These are phyloP conservation scores for Schizothecium vesticola DNA, from an alignment of 495 filamentous ascomycete species.

Conservation along the genomic window DNA sequence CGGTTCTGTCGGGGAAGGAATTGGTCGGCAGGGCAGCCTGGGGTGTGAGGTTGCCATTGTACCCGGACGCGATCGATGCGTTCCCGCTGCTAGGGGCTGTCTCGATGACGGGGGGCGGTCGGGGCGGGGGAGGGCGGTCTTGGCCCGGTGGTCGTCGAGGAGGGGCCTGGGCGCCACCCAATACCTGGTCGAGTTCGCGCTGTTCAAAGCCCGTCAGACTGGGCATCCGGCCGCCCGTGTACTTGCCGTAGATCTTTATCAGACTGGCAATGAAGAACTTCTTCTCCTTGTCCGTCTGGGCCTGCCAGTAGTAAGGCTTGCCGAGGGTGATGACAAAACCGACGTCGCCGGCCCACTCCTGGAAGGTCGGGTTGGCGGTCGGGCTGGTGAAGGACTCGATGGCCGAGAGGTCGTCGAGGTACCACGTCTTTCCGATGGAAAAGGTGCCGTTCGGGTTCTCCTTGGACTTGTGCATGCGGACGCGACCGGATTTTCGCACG, in stretches of 20 bases:
- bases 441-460: constrained; percentile 92
- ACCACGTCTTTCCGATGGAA: constrained; percentile 98
- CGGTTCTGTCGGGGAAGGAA: constrained; percentile 18
- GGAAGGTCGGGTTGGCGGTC: constrained; percentile 58
- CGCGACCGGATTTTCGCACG: constrained; percentile 83
- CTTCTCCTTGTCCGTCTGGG: constrained; percentile 86
- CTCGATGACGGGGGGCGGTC: constrained; percentile 27
- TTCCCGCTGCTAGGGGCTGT: constrained; percentile 24
- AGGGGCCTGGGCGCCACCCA: constrained; percentile 41
- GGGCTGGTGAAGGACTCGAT: constrained; percentile 72
- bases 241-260: constrained; percentile 93
- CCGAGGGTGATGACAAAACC: constrained; percentile 87
- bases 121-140: constrained; percentile 19
- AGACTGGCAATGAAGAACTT: constrained; percentile 95
- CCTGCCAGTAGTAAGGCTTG: constrained; percentile 97
- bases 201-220: constrained; percentile 76
- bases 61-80: constrained; percentile 24
- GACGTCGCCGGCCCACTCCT: constrained; percentile 69
- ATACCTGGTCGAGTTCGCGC: constrained; percentile 66
- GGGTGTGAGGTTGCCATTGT: constrained; percentile 17
- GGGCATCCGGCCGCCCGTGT: constrained; percentile 81
- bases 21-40: constrained; percentile 9
- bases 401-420: constrained; percentile 74
- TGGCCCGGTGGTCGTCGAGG: constrained; percentile 15
- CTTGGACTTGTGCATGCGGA: constrained; percentile 92